A percentile compares a stretch with the other conserved stretches of the same genome.
These are phyloP conservation scores for Umbellularia californica DNA, from an alignment of 164 flowering plant genomes.

Conservation along the genomic window DNA sequence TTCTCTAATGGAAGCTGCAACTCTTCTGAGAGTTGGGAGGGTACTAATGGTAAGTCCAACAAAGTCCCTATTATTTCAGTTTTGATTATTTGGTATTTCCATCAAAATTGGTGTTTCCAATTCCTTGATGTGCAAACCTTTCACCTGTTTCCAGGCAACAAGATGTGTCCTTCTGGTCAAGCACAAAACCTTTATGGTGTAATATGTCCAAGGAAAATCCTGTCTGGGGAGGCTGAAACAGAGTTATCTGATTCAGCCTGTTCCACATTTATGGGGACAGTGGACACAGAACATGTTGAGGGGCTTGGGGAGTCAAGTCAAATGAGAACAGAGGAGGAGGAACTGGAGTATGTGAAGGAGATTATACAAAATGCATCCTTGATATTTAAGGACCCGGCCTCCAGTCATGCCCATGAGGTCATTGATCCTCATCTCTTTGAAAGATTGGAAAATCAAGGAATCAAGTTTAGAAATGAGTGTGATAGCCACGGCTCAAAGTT, in stretches of 20 bases:
- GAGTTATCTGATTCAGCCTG: conserved; percentile 86
- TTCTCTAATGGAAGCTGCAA: conserved; percentile 64
- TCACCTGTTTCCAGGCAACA: conserved; percentile 42
- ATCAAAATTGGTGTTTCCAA: background rate
- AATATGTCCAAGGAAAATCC: conserved; percentile 23
- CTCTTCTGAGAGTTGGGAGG: conserved; percentile 58
- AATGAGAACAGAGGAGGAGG: conserved; percentile 35
- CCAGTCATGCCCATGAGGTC: conserved; percentile 44
- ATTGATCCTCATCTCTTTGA: conserved; percentile 61
- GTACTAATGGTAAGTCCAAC: conserved; percentile 39
- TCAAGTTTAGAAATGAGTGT: conserved; percentile 8
- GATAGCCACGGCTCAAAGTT: conserved; percentile 21
- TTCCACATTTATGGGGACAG: conserved; percentile 31
- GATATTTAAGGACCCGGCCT: conserved; percentile 53
- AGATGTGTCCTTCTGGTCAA: conserved; percentile 40
- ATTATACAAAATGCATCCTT: conserved; percentile 43
- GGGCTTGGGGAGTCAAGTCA: conserved; percentile 4
- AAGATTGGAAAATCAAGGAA: conserved; percentile 48
- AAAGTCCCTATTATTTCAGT: background rate
- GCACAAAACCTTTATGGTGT: conserved; percentile 35
- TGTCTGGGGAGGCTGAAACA: conserved; percentile 35
- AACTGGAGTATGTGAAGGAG: conserved; percentile 56
- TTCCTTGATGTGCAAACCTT: background rate
- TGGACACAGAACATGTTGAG: conserved; percentile 16
- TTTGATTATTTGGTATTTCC: background rate